Evolutionary conservation across 345 rosid species (phyloP).

Genomic region (Combretum micranthum): DNA sequence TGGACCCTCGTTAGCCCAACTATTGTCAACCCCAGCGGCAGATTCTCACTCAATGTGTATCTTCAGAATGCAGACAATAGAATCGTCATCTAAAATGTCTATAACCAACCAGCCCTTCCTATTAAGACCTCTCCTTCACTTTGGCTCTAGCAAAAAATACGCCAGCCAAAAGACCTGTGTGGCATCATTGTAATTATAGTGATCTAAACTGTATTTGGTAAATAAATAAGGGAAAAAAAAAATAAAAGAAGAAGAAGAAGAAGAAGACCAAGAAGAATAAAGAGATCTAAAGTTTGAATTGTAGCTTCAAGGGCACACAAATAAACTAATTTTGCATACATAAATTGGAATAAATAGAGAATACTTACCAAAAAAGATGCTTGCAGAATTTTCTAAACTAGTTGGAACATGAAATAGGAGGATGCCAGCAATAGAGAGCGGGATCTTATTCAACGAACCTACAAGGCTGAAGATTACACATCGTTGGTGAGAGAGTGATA

Average conservation of each 20-base stretch:
- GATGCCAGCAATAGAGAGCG: conserved; percentile 78
- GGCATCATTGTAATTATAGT: conserved; percentile 7
- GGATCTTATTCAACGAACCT: conserved; percentile 94
- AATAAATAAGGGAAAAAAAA: too few relatives aligned
- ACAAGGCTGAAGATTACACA: conserved; percentile 63
- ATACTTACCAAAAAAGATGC: conserved; percentile 82
- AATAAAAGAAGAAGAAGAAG: too few relatives aligned
- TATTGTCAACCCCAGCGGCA: too few relatives aligned
- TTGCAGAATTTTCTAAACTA: conserved; percentile 82
- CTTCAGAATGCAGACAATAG: too few relatives aligned
- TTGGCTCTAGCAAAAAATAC: conserved; percentile 89
- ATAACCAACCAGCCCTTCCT: not conserved
- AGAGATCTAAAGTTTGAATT: too few relatives aligned
- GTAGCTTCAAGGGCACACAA: too few relatives aligned
- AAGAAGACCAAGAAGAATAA: too few relatives aligned
- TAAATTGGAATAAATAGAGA: not conserved
- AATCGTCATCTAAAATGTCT: not conserved
- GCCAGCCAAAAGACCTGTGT: conserved; percentile 82
- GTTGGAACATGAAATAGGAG: conserved; percentile 87
- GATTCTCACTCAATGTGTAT: conserved; percentile 4
- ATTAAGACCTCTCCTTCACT: conserved; percentile 59
- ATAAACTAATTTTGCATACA: too few relatives aligned
- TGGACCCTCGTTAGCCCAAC: too few relatives aligned
- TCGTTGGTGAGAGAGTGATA: conserved; percentile 7
- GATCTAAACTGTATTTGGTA: too few relatives aligned